These are phyloP conservation scores for Gremmenia infestans DNA, from an alignment of 2,329 filamentous ascomycete species.

Conservation along the genomic window DNA sequence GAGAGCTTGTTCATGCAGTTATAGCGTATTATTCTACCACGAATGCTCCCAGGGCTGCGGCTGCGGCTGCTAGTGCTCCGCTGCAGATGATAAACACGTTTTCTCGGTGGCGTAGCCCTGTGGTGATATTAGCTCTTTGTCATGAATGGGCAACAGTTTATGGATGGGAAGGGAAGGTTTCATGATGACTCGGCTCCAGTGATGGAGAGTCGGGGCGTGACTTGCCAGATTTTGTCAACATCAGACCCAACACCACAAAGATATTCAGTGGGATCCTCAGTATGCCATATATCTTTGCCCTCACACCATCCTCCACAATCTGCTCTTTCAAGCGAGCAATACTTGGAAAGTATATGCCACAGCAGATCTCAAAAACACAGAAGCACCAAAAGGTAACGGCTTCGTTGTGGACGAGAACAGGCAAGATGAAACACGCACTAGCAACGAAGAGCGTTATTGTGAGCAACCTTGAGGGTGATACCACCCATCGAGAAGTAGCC, in stretches of 20 bases:
- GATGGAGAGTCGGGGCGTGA: not conserved
- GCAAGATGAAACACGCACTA: conserved; percentile 35
- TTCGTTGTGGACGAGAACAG: conserved; percentile 39
- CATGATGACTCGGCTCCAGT: not conserved
- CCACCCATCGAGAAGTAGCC: not conserved
- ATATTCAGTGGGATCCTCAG: conserved; percentile 53
- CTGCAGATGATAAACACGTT: conserved; percentile 8
- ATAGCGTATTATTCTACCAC: not conserved
- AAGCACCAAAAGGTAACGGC: conserved; percentile 48
- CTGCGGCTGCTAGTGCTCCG: conserved; percentile 3
- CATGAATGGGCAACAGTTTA: not conserved
- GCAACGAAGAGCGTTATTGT: conserved; percentile 35
- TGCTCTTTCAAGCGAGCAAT: conserved; percentile 49
- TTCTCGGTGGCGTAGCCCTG: conserved; percentile 5
- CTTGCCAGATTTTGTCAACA: conserved; percentile 39
- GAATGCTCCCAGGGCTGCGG: conserved; percentile 1
- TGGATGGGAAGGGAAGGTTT: not conserved
- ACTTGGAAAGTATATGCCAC: conserved; percentile 52
- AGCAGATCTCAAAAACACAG: conserved; percentile 50
- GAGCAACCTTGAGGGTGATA: conserved; percentile 25
- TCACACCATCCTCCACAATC: conserved; percentile 45
- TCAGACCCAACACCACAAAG: conserved; percentile 46
- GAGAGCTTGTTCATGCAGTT: not conserved
- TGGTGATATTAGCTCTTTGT: not conserved
- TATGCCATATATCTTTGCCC: conserved; percentile 50